These are phyloP conservation scores for Chamaecyparis obtusa DNA, from an alignment of 75 land plant genomes.

Conservation along the genomic window DNA sequence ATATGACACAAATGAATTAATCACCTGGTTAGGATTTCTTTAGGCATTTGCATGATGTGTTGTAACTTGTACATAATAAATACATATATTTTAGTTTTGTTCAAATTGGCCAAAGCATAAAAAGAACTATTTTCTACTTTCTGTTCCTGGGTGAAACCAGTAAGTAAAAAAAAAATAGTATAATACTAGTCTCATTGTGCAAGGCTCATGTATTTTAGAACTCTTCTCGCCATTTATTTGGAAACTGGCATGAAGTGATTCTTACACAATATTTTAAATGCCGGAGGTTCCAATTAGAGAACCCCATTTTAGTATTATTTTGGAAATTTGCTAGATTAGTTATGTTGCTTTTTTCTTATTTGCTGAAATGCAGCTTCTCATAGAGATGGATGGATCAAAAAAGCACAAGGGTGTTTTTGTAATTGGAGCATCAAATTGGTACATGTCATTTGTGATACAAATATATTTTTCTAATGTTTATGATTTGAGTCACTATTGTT, in stretches of 20 bases:
- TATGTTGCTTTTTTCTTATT: neutral
- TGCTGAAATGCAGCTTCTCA: constrained; percentile 58
- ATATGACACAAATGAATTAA: neutral
- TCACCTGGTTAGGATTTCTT: neutral
- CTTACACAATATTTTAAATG: neutral
- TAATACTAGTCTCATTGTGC: neutral
- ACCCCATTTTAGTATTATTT: neutral
- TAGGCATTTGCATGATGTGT: neutral
- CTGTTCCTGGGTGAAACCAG: neutral
- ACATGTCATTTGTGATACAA: neutral
- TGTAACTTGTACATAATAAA: neutral
- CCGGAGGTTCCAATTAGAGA: neutral
- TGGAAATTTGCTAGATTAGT: neutral
- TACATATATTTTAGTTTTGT: neutral
- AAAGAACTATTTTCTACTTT: neutral
- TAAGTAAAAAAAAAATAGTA: neutral
- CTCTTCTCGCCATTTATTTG: neutral
- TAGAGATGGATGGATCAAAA: constrained; percentile 96
- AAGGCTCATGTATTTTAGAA: neutral
- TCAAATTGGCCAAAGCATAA: neutral
- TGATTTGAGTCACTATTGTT: neutral
- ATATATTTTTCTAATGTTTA: neutral
- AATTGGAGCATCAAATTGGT: constrained; percentile 97
- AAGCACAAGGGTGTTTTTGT: constrained; percentile 73
- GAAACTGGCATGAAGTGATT: neutral